Evolutionary conservation across 1,139 yeast species (phyloP), one percentile per base, ranked within the genome.

Genomic region (Nadsonia starkeyi-henricii): DNA sequence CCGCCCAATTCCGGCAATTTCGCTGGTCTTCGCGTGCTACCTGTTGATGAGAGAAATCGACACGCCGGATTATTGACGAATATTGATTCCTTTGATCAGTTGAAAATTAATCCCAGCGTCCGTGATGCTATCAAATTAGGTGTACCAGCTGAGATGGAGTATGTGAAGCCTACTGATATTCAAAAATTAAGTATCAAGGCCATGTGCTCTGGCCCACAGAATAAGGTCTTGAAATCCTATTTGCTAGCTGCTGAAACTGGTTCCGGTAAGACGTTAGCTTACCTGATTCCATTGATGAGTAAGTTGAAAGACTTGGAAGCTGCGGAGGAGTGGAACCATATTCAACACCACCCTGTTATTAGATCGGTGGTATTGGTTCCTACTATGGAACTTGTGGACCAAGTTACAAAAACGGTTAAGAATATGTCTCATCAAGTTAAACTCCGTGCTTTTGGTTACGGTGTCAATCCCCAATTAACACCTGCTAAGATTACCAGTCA

Each of bases 241-340:
- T 78, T 94, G 2, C 64, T 91, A 50, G 96, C 96, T 1, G 96
- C 96, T 2, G 97, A 91, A 62, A 91, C 98, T 0, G 98, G 97
- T 0, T 82, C 95, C 0, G 97, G 98, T 8, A 91, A 91, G 62
- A 91, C 98, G 0, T 78, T 95, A 79, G 88, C 96, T 0, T 91
- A 89, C 60, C 63, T 89, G 52, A 78, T 85, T 0, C 88, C 95
- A 0, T 55, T 89, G 41, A 57, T 89, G 47, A 82, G 86, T 48
- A 78, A 76, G 54, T 67, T 85, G 55, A 79, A 81, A 53, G 78
- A 76, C 21, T 57, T 52, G 62, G 65, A 46, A 57, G 58, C 52
- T 5, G 46, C 50, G 5, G 51, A 52, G 4, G 53, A 52, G n/a
- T 60, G 61, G 61, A 53, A 52, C 20, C 48, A 52, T 41, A 51